phyloP scores from a whole-genome alignment of 768 basidiomycete genomes.

The Neoboletus magnificus region DNA sequence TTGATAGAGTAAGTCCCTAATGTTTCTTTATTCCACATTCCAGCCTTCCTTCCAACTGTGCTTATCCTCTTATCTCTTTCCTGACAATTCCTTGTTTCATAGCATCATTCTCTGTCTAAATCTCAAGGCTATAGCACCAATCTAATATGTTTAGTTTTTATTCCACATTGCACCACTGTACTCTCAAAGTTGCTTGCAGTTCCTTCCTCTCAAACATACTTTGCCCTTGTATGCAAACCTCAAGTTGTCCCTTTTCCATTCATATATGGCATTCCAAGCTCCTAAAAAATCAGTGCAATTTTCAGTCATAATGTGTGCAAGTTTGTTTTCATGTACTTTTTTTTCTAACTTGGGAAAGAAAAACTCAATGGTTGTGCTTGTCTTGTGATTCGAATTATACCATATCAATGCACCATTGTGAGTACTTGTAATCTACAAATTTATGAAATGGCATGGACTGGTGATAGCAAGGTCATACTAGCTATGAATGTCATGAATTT shows the following conservation, averaged over 20 bases:
- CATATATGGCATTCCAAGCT: too few species aligned
- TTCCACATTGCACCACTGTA: conserved; percentile 16
- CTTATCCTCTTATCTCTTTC: conserved; percentile 23
- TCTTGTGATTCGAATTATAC: too few species aligned
- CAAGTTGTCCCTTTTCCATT: conserved; percentile 13
- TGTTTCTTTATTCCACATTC: conserved; percentile 25
- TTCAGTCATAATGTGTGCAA: too few species aligned
- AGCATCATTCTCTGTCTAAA: conserved; percentile 39
- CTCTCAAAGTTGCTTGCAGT: conserved; percentile 3
- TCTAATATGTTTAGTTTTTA: conserved; percentile 27
- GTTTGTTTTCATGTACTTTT: too few species aligned
- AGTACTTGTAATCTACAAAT: too few species aligned
- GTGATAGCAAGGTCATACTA: too few species aligned
- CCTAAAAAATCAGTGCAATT: too few species aligned
- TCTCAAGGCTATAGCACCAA: conserved; percentile 34
- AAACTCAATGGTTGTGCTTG: too few species aligned
- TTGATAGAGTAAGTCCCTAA: conserved; percentile 63
- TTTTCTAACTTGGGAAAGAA: too few species aligned
- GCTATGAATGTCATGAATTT: too few species aligned
- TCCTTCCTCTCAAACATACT: conserved; percentile 9
- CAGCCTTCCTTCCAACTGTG: conserved; percentile 20
- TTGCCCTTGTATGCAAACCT: conserved; percentile 17
- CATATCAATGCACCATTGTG: too few species aligned
- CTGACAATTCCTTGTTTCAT: conserved; percentile 14
- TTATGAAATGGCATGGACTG: too few species aligned